Percentiles rank a stretch among this genome's conserved stretches.
Evolutionary conservation across 1,284 basidiomycete genomes (phyloP).

Genomic region (Ceratobasidium sp.): DNA sequence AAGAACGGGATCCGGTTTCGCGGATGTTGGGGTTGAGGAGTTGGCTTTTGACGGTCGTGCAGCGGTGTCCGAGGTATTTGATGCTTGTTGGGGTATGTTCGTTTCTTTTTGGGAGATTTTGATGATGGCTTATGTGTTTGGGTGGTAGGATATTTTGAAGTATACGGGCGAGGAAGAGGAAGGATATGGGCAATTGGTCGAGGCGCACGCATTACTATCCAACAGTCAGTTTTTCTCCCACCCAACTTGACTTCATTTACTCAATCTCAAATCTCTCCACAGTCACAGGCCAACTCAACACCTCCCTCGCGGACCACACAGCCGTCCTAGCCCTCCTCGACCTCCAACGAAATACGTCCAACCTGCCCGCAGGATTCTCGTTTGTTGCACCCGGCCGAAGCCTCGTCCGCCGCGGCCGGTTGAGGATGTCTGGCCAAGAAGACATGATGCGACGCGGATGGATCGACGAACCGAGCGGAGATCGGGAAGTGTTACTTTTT

Average conservation of each 20-base stretch:
- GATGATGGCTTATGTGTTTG: too few species aligned
- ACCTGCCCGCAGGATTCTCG: conserved; percentile 69
- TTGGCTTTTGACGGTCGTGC: conserved; percentile 85
- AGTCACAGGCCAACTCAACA: conserved; percentile 83
- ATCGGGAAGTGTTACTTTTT: conserved; percentile 79
- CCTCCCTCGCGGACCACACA: conserved; percentile 78
- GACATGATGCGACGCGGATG: conserved; percentile 19
- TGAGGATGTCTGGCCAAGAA: conserved; percentile 55
- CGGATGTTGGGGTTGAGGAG: conserved; percentile 78
- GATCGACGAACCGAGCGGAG: conserved; percentile 25
- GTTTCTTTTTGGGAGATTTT: too few species aligned
- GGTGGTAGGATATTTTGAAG: conserved; percentile 72
- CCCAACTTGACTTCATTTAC: background rate
- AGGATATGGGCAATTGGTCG: conserved; percentile 68
- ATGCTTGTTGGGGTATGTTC: conserved; percentile 74
- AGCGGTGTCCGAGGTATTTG: conserved; percentile 86
- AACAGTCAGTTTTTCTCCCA: conserved; percentile 66
- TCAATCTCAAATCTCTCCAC: conserved; percentile 19
- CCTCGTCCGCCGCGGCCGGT: conserved; percentile 72
- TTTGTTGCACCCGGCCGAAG: conserved; percentile 82
- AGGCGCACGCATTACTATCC: conserved; percentile 72
- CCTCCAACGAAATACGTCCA: conserved; percentile 76
- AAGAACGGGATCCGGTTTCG: conserved; percentile 73
- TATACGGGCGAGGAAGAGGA: conserved; percentile 70
- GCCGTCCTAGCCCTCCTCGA: conserved; percentile 77